These are phyloP conservation scores for Scopulariopsis brevicaulis DNA, from an alignment of 2,329 filamentous ascomycete species.

Conservation along the genomic window DNA sequence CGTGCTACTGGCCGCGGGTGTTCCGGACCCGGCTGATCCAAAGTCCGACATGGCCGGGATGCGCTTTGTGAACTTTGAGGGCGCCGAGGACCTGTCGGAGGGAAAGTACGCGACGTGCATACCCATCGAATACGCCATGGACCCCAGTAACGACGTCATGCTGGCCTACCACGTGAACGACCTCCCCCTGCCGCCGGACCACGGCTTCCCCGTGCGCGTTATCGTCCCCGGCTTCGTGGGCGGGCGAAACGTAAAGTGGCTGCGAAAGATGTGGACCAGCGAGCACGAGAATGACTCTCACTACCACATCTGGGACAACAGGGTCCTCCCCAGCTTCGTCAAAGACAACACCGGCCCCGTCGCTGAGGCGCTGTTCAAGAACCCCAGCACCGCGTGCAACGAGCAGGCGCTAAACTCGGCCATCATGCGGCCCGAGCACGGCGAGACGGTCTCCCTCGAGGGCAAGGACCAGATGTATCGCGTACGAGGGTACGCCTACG, in stretches of 20 bases:
- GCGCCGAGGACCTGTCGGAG: slow-evolving; percentile 31
- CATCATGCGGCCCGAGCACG: slow-evolving; percentile 31
- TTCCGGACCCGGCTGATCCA: slow-evolving; percentile 11
- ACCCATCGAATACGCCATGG: slow-evolving; percentile 34
- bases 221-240: slow-evolving; percentile 30
- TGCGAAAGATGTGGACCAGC: slow-evolving; percentile 26
- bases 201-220: slow-evolving; percentile 29
- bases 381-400: slow-evolving; percentile 33
- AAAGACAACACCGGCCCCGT: slow-evolving; percentile 34
- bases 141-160: slow-evolving; percentile 32
- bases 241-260: slow-evolving; percentile 34
- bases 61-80: slow-evolving; percentile 35
- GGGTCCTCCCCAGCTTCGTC: slow-evolving; percentile 37
- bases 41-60: background rate
- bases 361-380: slow-evolving; percentile 30
- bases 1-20: slow-evolving; percentile 27
- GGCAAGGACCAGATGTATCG: slow-evolving; percentile 26
- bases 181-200: slow-evolving; percentile 26
- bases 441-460: slow-evolving; percentile 26
- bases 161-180: slow-evolving; percentile 35
- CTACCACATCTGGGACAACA: slow-evolving; percentile 39
- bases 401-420: slow-evolving; percentile 37
- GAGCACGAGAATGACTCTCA: slow-evolving; percentile 30
- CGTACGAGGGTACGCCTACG: slow-evolving; percentile 35
- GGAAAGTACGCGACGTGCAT: slow-evolving; percentile 36